Base-by-base conservation (phyloP, 2,329 filamentous ascomycete species). In the Paecilomyces variotii region DNA sequence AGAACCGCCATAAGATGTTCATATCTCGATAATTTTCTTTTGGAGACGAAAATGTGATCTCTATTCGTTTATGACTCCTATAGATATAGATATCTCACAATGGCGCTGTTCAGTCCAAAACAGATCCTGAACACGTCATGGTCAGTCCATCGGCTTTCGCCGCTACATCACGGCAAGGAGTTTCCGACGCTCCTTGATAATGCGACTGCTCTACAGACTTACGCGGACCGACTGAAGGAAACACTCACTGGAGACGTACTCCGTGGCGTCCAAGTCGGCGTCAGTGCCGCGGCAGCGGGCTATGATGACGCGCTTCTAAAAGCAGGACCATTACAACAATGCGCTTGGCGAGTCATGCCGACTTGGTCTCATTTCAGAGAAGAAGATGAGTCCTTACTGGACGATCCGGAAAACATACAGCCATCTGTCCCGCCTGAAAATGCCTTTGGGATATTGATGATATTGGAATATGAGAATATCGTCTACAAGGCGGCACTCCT, bases 101-200 rank as follows among this genome's bases (percentile, higher is more conserved):
- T 74, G 71, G 64, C 64, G 25, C 58, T 64, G 55, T 59, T 62
- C 59, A 66, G 56, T 14, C 57, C 58, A 27, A 59, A 77, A 57
- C 77, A 79, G 10, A 72, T 83, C 45, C 80, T 81, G 64, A 78
- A 79, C 64, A 77, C 76, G n/a, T 82, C 80, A 28, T 83, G 80
- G 76, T 78, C 72, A n/a, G 69, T 80, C 55, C 79, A 82, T 66
- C 79, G 80, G 62, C 68, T 82, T 7, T 82, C 81, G 3, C 80
- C 80, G n/a, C 75, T 84, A 45, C 77, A 82, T 65, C 77, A 81
- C 64, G 74, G 71, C 58, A 72, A 73, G 50, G 70, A 76, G 12
- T 70, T 66, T 55, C 62, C 66, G 51, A 66, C 69, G 6, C 67
- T 76, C 28, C 63, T 76, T 54, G 64, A 68, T 57, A 71, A 74